A percentile compares a stretch with the other conserved stretches of the same genome.
These are phyloP conservation scores for Tremellales sp. DNA, from an alignment of 1,284 basidiomycete species.

Conservation along the genomic window DNA sequence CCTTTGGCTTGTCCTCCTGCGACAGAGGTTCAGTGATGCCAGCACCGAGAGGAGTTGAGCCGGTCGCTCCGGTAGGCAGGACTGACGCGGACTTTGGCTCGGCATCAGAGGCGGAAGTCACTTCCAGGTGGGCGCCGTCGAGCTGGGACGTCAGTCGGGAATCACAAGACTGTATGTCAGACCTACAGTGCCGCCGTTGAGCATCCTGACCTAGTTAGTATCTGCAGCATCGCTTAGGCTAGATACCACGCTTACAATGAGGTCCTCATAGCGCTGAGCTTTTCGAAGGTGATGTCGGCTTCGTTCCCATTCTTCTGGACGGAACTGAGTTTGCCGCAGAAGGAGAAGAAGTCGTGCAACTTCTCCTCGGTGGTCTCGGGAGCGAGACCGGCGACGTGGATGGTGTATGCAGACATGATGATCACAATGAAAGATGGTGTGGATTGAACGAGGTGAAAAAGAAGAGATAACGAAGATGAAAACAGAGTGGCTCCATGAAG, in stretches of 20 bases:
- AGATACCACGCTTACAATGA: slow-evolving; percentile 31
- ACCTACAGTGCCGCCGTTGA: slow-evolving; percentile 49
- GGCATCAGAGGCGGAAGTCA: slow-evolving; percentile 40
- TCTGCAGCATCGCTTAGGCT: neutral
- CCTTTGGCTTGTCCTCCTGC: slow-evolving; percentile 51
- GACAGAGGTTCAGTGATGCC: slow-evolving; percentile 24
- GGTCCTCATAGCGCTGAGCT: slow-evolving; percentile 49
- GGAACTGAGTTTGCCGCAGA: slow-evolving; percentile 47
- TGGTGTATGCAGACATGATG: slow-evolving; percentile 28
- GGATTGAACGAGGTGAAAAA: neutral
- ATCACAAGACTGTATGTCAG: neutral
- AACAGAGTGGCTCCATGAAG: too few relatives aligned
- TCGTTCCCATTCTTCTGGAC: slow-evolving; percentile 44
- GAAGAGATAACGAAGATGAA: neutral
- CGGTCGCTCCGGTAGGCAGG: slow-evolving; percentile 33
- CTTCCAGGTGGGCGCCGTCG: slow-evolving; percentile 50
- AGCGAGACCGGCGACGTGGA: slow-evolving; percentile 48
- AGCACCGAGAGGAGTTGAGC: slow-evolving; percentile 40
- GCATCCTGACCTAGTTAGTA: slow-evolving; percentile 28
- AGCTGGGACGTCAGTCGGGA: slow-evolving; percentile 22
- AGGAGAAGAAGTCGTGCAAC: slow-evolving; percentile 49
- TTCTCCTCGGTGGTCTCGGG: slow-evolving; percentile 48
- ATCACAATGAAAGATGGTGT: neutral
- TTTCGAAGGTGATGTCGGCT: slow-evolving; percentile 50
- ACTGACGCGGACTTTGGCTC: slow-evolving; percentile 34